These are phyloP conservation scores for Populus simonii DNA, from an alignment of 345 rosid genomes.

Conservation along the genomic window DNA sequence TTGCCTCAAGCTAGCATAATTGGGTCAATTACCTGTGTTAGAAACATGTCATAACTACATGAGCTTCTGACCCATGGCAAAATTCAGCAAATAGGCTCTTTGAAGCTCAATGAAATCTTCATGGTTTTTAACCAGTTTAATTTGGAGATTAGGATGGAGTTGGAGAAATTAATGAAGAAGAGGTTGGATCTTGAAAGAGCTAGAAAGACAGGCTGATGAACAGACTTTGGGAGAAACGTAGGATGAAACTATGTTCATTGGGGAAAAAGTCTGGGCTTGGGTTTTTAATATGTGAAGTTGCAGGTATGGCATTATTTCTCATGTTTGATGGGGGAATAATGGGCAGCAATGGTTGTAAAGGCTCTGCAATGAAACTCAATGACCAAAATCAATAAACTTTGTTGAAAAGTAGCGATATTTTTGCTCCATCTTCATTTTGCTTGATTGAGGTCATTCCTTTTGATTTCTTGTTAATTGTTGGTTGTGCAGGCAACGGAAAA, in stretches of 20 bases:
- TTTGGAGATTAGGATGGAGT: not conserved
- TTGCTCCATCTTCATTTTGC: not conserved
- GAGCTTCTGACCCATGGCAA: not conserved
- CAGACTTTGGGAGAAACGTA: not conserved
- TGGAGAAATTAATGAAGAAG: not conserved
- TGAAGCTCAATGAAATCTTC: not conserved
- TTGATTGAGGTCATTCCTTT: not conserved
- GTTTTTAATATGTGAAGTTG: not conserved
- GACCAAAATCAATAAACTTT: not conserved
- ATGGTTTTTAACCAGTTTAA: not conserved
- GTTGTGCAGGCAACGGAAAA: slow-evolving; percentile 61
- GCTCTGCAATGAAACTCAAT: not conserved
- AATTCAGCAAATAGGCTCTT: not conserved
- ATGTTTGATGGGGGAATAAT: not conserved
- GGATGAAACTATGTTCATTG: not conserved
- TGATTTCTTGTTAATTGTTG: not conserved
- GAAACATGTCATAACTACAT: not conserved
- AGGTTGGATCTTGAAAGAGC: not conserved
- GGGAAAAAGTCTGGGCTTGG: not conserved
- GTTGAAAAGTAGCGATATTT: not conserved
- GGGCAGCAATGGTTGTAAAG: not conserved
- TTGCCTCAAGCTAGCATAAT: not conserved
- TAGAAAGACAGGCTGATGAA: not conserved
- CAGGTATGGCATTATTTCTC: not conserved
- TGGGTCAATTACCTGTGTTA: not conserved